phyloP scores from a whole-genome alignment of 495 filamentous ascomycete species.

The Sabuloglossum arenarium region DNA sequence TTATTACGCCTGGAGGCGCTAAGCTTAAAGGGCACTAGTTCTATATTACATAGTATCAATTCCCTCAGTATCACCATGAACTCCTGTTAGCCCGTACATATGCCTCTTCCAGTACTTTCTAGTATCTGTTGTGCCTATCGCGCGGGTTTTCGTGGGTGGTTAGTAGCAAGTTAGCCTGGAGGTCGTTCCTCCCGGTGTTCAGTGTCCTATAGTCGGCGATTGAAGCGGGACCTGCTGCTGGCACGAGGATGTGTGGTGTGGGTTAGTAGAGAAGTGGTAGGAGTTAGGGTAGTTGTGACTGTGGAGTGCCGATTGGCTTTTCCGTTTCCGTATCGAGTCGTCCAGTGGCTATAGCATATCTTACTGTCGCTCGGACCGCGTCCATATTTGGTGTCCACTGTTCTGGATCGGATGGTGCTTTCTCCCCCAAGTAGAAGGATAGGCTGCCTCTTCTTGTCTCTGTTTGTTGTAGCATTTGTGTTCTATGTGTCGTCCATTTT shows the following conservation, averaged over 20 bases:
- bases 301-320: background rate
- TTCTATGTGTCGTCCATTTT: constrained; percentile 13
- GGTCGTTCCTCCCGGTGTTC: no score
- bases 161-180: no score
- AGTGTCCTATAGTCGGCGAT: no score
- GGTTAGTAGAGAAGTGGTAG: background rate
- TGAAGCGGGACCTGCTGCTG: no score
- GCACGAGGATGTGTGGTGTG: background rate
- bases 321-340: constrained; percentile 13
- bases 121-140: no score
- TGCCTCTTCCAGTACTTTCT: no score
- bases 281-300: background rate
- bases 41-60: no score
- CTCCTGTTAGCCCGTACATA: no score
- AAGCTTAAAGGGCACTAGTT: no score
- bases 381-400: constrained; percentile 17
- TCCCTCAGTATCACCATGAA: no score
- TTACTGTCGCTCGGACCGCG: constrained; percentile 18
- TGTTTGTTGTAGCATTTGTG: constrained; percentile 18
- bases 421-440: constrained; percentile 16
- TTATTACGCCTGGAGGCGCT: no score
- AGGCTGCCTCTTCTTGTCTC: constrained; percentile 16
- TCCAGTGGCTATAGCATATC: constrained; percentile 18
- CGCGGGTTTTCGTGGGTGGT: no score
- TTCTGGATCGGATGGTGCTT: constrained; percentile 15